A percentile compares a stretch with the other conserved stretches of the same genome.
Evolutionary conservation across 1,139 yeast genomes (phyloP).

Genomic region (Suhomyces choctaworum): DNA sequence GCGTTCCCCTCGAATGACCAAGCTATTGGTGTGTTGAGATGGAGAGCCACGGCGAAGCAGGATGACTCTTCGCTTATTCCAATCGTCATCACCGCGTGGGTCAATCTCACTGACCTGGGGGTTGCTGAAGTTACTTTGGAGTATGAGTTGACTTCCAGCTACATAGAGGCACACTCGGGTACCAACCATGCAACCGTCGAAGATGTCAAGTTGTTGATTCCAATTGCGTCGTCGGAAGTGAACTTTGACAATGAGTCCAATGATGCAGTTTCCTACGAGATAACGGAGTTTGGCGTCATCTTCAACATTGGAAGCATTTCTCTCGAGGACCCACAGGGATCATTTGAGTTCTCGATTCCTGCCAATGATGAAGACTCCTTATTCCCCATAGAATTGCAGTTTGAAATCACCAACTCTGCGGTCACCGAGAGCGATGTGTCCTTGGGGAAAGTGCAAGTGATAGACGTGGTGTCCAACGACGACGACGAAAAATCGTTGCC

Average conservation of each 20-base stretch:
- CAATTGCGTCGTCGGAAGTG: constrained; percentile 59
- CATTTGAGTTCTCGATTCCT: constrained; percentile 77
- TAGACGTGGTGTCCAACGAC: constrained; percentile 42
- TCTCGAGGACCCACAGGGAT: constrained; percentile 60
- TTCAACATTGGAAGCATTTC: constrained; percentile 53
- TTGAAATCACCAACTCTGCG: constrained; percentile 37
- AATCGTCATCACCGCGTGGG: constrained; percentile 82
- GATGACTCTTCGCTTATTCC: constrained; percentile 68
- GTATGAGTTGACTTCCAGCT: constrained; percentile 62
- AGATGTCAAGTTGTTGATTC: constrained; percentile 64
- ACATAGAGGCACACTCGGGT: constrained; percentile 30
- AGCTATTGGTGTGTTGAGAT: constrained; percentile 85
- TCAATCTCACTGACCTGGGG: constrained; percentile 57
- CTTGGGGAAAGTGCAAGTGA: constrained; percentile 44
- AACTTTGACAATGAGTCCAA: constrained; percentile 49
- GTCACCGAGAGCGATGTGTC: constrained; percentile 41
- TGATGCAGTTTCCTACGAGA: constrained; percentile 48
- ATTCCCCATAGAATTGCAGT: constrained; percentile 80
- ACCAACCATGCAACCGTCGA: constrained; percentile 45
- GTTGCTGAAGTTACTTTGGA: constrained; percentile 79
- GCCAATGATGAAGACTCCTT: constrained; percentile 78
- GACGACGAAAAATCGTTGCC: constrained; percentile 58
- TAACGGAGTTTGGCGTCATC: constrained; percentile 61
- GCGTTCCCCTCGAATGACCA: constrained; percentile 92
- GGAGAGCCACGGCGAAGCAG: constrained; percentile 69